Percentiles rank a stretch among this genome's conserved stretches.
phyloP scores from a whole-genome alignment of 331 rosid species.

The Quercus phellos region DNA sequence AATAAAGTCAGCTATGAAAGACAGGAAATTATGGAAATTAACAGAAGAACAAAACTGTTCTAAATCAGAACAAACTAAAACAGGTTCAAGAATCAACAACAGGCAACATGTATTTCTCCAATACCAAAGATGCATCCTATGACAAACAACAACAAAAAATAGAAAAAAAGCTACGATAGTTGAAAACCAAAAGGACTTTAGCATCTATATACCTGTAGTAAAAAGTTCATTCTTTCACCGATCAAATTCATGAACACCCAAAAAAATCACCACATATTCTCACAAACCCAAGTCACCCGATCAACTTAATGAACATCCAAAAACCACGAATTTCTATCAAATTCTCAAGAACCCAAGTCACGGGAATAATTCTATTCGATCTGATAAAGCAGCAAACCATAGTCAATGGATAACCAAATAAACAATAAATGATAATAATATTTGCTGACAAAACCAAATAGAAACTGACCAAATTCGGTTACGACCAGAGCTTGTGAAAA shows the following conservation, averaged over 20 bases:
- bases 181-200: neutral
- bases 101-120: neutral
- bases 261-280: neutral
- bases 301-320: neutral
- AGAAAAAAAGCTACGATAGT: neutral
- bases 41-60: neutral
- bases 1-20: neutral
- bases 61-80: neutral
- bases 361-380: conserved; percentile 7
- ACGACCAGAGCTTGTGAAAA: neutral
- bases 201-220: neutral
- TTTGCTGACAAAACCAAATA: neutral
- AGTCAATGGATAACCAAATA: neutral
- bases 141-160: neutral
- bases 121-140: neutral
- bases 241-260: neutral
- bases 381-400: conserved; percentile 13
- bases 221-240: neutral
- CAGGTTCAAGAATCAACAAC: neutral
- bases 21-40: neutral
- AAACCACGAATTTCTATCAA: neutral
- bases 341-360: conserved; percentile 8
- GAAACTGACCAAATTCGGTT: neutral
- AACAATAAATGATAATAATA: neutral
- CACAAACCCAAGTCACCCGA: conserved; percentile 1